Evolutionary conservation across 148 eudicot genomes (phyloP), one percentile per base, ranked within the genome.

Genomic region (Silene uniflora): DNA sequence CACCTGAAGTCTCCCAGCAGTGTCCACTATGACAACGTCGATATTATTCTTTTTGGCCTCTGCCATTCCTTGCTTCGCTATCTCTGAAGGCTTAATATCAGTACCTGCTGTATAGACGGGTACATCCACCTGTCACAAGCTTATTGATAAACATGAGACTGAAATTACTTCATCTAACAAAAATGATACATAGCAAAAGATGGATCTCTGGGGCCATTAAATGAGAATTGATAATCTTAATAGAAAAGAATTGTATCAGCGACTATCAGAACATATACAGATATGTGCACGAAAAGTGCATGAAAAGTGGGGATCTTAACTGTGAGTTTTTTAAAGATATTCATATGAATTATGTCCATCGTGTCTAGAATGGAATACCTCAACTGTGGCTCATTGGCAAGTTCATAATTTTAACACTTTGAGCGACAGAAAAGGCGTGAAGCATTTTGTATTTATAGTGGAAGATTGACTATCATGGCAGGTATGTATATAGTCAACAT

Each of bases 1-100:
- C 39, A 94, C 98, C 97, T 94, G 98, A 89, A 94, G 97, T 81
- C 98, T 90, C 79, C 98, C 98, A 61, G 98, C 98, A 44, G 98
- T 94, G 86, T 94, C 98, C 83, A 94, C 86, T 70, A 94, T 90
- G 72, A 94, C 96, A 42, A 94, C 97, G 75, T 92, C 97, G 35
- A 92, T 85, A 72, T 92, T 92, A 80, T 90, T 87, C 86, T 79
- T 89, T 86, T 75, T 90, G 81, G 96, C 98, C 81, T 92, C 97
- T 23, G 80, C 79, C 72, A 94, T 79, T 76, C 96, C 98, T 83
- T 88, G 91, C 81, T 80, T 85, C 71, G 96, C 93, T 74, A 94
- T 94, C 10, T 86, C 92, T 81, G 97, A 82, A 82, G 98, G 98
- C 86, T 87, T 90, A 59, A 92, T 82, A 73, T 87, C 97, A 76